Conservation (phyloP, 495 filamentous ascomycete species). For the Aspergillus kassunensis region DNA sequence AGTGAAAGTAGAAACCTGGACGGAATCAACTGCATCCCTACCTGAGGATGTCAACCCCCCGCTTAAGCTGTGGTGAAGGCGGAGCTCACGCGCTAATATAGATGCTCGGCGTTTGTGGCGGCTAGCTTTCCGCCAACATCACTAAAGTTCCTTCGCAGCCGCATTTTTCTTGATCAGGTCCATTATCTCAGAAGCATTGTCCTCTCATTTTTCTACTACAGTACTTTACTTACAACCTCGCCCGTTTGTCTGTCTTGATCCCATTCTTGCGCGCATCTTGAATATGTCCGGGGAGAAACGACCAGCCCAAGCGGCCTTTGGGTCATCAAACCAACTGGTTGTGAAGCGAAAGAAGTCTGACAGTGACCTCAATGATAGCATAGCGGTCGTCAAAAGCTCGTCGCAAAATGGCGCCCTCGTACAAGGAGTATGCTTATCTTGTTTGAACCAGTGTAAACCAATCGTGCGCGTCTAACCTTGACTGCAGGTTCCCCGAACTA, state of each 20-base stretch:
- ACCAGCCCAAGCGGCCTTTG: constrained; percentile 74
- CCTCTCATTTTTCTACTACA: not conserved
- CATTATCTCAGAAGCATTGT: not conserved
- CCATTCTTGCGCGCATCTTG: not conserved
- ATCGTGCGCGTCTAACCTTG: constrained; percentile 6
- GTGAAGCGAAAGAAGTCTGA: constrained; percentile 84
- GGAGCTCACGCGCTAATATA: constrained; percentile 18
- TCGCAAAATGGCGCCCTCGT: constrained; percentile 70
- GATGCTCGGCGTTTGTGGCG: constrained; percentile 18
- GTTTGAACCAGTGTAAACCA: not conserved
- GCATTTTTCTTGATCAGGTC: not conserved
- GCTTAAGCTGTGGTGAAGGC: constrained; percentile 16
- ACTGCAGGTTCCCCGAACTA: constrained; percentile 73
- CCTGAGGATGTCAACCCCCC: too few species aligned
- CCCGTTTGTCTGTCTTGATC: not conserved
- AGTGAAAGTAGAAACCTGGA: not conserved
- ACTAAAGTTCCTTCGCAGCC: not conserved
- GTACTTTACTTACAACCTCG: not conserved
- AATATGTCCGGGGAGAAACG: constrained; percentile 88
- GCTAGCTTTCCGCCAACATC: constrained; percentile 10
- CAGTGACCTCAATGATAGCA: constrained; percentile 58
- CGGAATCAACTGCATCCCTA: constrained; percentile 4
- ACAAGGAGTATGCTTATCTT: constrained; percentile 64
- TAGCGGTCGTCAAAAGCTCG: constrained; percentile 61
- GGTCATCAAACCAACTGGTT: constrained; percentile 67